Evolutionary conservation across 495 filamentous ascomycete species (phyloP).

Genomic region (Penicillium canariense): DNA sequence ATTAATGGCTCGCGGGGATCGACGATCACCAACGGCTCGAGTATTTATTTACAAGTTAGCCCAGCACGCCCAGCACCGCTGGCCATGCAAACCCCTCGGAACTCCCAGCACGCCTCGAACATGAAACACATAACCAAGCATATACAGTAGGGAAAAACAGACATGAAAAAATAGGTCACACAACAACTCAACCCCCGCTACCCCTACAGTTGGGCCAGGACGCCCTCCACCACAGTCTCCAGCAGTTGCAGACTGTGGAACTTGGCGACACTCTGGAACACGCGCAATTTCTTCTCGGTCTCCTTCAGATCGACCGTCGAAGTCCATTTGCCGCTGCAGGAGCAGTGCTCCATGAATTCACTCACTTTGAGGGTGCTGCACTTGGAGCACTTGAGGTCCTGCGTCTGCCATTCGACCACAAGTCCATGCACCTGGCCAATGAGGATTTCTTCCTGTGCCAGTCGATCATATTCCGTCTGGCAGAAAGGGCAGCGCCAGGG

Average conservation of each 20-base stretch:
- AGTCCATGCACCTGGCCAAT: conserved; percentile 72
- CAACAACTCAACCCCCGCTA: conserved; percentile 5
- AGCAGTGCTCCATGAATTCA: conserved; percentile 96
- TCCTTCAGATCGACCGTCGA: conserved; percentile 69
- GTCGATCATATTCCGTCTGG: conserved; percentile 66
- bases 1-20: conserved; percentile 3
- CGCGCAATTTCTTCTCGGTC: conserved; percentile 60
- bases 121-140: not conserved
- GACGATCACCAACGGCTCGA: not conserved
- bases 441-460: conserved; percentile 80
- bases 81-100: too few species aligned
- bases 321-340: conserved; percentile 81
- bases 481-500: conserved; percentile 81
- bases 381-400: conserved; percentile 81
- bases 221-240: conserved; percentile 65
- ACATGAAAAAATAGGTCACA: conserved; percentile 15
- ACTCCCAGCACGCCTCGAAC: not conserved
- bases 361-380: conserved; percentile 62
- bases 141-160: not conserved
- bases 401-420: conserved; percentile 77
- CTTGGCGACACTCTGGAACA: conserved; percentile 69
- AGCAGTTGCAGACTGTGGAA: conserved; percentile 82
- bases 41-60: too few species aligned
- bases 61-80: too few species aligned
- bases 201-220: conserved; percentile 40